Base-by-base conservation (phyloP, 306 rosid species). In the Dalbergia oliveri region DNA sequence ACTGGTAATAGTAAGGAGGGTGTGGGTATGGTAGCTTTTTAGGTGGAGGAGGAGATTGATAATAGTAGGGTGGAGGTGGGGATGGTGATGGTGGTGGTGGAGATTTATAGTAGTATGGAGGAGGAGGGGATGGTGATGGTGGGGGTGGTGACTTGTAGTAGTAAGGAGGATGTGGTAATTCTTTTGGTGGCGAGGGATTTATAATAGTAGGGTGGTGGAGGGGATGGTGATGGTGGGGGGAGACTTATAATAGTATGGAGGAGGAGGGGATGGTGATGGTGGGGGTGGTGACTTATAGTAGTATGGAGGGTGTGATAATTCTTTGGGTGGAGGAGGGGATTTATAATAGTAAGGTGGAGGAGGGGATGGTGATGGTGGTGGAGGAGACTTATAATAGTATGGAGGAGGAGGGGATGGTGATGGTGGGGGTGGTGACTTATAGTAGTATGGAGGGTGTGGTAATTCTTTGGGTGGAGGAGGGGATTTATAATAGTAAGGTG, bases 381-480 rank as follows among this genome's bases (percentile, higher is more conserved):
- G 72, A 0, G 72, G 72, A 11, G 10, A 11, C 3, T 16, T 16
- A 2, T 77, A 77, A 1, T 50, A 14, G 44, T 76, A 76, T 15
- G 80, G 80, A 26, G 79, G 71, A 0, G 64, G 71, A 5, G 79
- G 79, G 3, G 59, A 45, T 47, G 74, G 63, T 60, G 66, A 33
- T 61, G 66, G 66, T 61, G 66, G 66, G 4, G 66, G 66, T 9
- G 66, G 66, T 31, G 41, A 41, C 5, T 39, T 26, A 4, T 73
- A 73, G 49, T 64, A 35, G 23, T 64, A 64, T 4, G 51, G 51
- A n/a, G n/a, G 81, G 1, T 0, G 21, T 0, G 69, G 62, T 2
- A 33, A 9, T 44, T 57, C 41, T 59, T 23, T 56, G 4, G 97
- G 91, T 6, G 97, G 94, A 0, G 97, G 94, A 0, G 79, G 84